phyloP scores from a whole-genome alignment of 192 early-diverging fungal species.

The Coemansia sp. region DNA sequence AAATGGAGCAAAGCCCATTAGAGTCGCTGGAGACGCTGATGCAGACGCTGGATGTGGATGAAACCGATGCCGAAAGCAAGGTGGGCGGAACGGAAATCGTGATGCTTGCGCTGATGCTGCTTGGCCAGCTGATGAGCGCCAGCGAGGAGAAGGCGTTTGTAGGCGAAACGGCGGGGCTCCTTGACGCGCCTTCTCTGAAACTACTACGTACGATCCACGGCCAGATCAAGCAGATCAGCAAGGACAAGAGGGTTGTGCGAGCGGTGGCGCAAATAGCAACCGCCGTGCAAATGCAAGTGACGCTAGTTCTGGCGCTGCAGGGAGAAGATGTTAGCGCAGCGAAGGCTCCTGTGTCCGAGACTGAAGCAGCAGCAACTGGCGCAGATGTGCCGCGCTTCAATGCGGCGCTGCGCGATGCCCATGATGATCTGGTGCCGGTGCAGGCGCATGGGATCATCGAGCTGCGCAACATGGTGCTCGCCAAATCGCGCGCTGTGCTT shows the following conservation, averaged over 20 bases:
- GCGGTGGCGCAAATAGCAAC: slow-evolving; percentile 11
- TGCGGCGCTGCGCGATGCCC: slow-evolving; percentile 76
- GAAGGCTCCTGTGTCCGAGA: no score
- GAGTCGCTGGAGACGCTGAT: slow-evolving; percentile 13
- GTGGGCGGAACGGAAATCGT: slow-evolving; percentile 63
- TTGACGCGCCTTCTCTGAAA: slow-evolving; percentile 19
- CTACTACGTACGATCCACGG: slow-evolving; percentile 30
- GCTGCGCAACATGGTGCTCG: slow-evolving; percentile 79
- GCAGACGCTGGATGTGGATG: background rate
- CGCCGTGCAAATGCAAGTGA: slow-evolving; percentile 24
- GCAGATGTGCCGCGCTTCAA: slow-evolving; percentile 63
- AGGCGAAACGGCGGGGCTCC: slow-evolving; percentile 13
- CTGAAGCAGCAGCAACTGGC: slow-evolving; percentile 14
- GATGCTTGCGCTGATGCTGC: slow-evolving; percentile 62
- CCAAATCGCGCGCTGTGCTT: slow-evolving; percentile 63
- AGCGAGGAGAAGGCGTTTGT: slow-evolving; percentile 31
- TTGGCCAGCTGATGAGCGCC: slow-evolving; percentile 67
- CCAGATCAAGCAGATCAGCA: slow-evolving; percentile 13
- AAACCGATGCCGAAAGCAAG: background rate
- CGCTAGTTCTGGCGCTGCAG: slow-evolving; percentile 43
- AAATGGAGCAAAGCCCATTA: no score
- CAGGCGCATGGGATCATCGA: slow-evolving; percentile 85
- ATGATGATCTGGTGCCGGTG: slow-evolving; percentile 79
- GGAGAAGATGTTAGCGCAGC: slow-evolving; percentile 7
- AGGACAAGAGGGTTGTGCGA: background rate